Percentiles rank a stretch among this genome's conserved stretches.
phyloP scores from a whole-genome alignment of 257 asterid genomes.

The Solanum lycopersicoides region DNA sequence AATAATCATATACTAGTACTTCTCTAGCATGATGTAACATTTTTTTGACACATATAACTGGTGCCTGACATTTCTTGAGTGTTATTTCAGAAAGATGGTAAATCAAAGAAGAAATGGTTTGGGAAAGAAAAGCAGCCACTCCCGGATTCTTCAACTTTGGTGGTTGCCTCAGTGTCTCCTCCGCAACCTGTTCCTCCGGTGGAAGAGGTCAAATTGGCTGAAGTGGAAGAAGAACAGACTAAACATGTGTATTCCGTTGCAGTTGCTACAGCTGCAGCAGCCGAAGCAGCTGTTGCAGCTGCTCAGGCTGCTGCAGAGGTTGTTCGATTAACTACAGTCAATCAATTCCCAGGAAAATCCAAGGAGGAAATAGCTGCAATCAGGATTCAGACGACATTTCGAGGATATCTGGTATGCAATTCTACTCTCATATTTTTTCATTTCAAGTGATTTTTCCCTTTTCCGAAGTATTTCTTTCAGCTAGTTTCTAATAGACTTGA shows the following conservation, averaged over 20 bases:
- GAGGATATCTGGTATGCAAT: slow-evolving; percentile 5
- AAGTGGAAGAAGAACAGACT: slow-evolving; percentile 53
- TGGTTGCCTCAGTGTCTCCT: slow-evolving; percentile 29
- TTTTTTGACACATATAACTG: not conserved
- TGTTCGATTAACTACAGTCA: not conserved
- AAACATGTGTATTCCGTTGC: slow-evolving; percentile 17
- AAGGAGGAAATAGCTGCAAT: slow-evolving; percentile 1
- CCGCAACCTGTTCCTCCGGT: slow-evolving; percentile 35
- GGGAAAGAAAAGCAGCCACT: slow-evolving; percentile 42
- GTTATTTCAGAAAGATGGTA: slow-evolving; percentile 39
- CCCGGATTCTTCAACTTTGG: slow-evolving; percentile 24
- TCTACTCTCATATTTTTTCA: not conserved
- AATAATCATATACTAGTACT: not conserved
- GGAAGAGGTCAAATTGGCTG: slow-evolving; percentile 48
- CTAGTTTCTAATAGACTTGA: not conserved
- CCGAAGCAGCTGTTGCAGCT: slow-evolving; percentile 17
- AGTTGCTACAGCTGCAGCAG: slow-evolving; percentile 13
- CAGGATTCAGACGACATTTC: slow-evolving; percentile 7
- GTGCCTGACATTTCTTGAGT: not conserved
- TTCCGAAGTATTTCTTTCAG: not conserved
- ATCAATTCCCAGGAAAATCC: not conserved
- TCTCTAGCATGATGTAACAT: not conserved
- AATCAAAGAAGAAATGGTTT: slow-evolving; percentile 29
- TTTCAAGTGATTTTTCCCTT: not conserved
- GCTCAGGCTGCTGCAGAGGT: slow-evolving; percentile 23